Evolutionary conservation across 1,284 basidiomycete species (phyloP), one percentile per base, ranked within the genome.

Genomic region (Pterulicium gracile): DNA sequence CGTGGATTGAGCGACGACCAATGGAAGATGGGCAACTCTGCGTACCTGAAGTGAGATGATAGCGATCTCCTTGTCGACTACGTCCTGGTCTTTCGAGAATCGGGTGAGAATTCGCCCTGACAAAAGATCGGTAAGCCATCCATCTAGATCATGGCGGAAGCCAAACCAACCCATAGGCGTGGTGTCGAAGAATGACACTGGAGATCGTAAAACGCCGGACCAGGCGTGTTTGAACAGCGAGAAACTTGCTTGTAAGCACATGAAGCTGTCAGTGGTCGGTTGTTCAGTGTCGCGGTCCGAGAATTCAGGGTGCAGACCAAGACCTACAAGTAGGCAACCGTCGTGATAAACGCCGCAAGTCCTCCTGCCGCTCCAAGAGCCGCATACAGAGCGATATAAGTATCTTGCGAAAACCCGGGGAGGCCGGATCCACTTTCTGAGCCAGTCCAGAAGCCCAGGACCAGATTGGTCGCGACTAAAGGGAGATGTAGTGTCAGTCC

Each of bases 111-210:
- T 70, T 53, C 78, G 65, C 51, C 83, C 70, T 79, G 50, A 36
- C 18, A 14, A 46, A 40, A 3, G 32, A 42, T 42, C 49, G 52
- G 51, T 62, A 61, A 39, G 15, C n/a, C 12, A 34, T 34, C 12
- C 15, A 10, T 10, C 10, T 10, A 34, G 27, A 34, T 10, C 15
- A 34, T 34, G 12, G 15, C 15, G 12, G 27, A 34, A 34, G 67
- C 49, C 3, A 34, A 10, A 15, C 27, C 15, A 61, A 62, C 88
- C 88, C 48, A 85, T 73, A 0, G 89, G 88, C 0, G 87, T 91
- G 0, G 81, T 85, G 53, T 93, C 89, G 57, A 90, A 91, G 64
- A 88, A 90, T 2, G 79, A 72, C 42, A 83, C 66, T 0, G 87
- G 85, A 0, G 86, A 21, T 10, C 23, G 20, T 5, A 43, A 14